A percentile compares a stretch with the other conserved stretches of the same genome.
Conservation (phyloP, 176 grass and related monocot genomes). For the Eragrostis nindensis region DNA sequence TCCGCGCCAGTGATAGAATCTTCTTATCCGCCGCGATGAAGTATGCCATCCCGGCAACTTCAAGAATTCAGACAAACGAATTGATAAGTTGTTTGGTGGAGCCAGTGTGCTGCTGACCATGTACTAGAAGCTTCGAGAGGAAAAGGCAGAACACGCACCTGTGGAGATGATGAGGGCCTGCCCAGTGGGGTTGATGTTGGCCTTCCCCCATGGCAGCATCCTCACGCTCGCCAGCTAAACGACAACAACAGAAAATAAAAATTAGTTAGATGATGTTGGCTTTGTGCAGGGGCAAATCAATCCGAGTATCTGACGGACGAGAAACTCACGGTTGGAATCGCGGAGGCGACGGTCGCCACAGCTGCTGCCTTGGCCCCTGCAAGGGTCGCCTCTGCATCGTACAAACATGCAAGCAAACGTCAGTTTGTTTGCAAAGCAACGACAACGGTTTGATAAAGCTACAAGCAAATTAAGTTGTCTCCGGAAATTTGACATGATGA, state of each 20-base stretch:
- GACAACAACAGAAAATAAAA: background rate
- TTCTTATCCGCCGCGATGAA: constrained; percentile 83
- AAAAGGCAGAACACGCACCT: constrained; percentile 4
- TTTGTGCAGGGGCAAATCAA: too few species aligned
- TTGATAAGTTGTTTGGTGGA: too few species aligned
- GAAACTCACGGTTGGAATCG: constrained; percentile 55
- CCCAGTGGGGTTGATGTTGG: constrained; percentile 70
- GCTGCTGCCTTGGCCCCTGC: constrained; percentile 67
- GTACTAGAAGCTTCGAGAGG: too few species aligned
- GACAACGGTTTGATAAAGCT: too few species aligned
- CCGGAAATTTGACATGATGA: too few species aligned
- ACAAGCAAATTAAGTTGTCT: too few species aligned
- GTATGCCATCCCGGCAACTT: constrained; percentile 66
- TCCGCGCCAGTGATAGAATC: constrained; percentile 60
- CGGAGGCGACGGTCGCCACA: constrained; percentile 57
- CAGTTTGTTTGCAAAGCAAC: background rate
- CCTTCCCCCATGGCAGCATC: constrained; percentile 78
- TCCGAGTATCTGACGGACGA: too few species aligned
- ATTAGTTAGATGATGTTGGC: background rate
- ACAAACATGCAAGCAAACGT: background rate
- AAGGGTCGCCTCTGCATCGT: constrained; percentile 58
- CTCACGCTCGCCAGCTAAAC: constrained; percentile 72
- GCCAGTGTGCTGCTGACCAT: too few species aligned
- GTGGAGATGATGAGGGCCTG: constrained; percentile 79
- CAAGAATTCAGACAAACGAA: background rate